Percentiles rank a stretch among this genome's conserved stretches.
phyloP scores from a whole-genome alignment of 495 filamentous ascomycete genomes.

The Aspergillus mulundensis region DNA sequence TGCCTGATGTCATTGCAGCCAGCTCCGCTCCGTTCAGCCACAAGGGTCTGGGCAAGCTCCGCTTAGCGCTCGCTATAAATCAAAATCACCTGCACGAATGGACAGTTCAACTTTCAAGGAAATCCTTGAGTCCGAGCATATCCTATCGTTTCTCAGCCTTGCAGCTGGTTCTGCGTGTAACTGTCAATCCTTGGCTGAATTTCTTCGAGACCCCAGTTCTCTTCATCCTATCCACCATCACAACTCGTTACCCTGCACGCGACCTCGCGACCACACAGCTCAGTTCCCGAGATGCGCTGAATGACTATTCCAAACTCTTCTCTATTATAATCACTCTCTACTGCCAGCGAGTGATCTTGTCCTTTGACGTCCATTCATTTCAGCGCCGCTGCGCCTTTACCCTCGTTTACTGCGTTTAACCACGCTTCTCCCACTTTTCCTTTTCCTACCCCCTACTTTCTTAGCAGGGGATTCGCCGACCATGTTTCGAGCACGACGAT shows the following conservation, averaged over 20 bases:
- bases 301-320: not conserved
- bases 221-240: not conserved
- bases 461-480: not conserved
- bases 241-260: conserved; percentile 1
- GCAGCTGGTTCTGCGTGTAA: not conserved
- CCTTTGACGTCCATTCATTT: not conserved
- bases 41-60: conserved; percentile 2
- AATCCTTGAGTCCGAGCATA: not conserved
- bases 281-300: not conserved
- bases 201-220: not conserved
- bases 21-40: not conserved
- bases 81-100: not conserved
- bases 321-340: conserved; percentile 3
- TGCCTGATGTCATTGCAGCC: not conserved
- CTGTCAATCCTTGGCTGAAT: not conserved
- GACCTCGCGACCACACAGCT: not conserved
- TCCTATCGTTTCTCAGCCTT: not conserved
- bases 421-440: not conserved
- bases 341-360: not conserved
- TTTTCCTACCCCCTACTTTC: not conserved
- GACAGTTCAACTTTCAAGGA: not conserved
- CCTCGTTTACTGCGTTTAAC: not conserved
- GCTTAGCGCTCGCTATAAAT: not conserved
- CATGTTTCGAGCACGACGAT: conserved; percentile 76
- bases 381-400: not conserved